Evolutionary conservation across 306 rosid genomes (phyloP).

Genomic region (Senna tora): DNA sequence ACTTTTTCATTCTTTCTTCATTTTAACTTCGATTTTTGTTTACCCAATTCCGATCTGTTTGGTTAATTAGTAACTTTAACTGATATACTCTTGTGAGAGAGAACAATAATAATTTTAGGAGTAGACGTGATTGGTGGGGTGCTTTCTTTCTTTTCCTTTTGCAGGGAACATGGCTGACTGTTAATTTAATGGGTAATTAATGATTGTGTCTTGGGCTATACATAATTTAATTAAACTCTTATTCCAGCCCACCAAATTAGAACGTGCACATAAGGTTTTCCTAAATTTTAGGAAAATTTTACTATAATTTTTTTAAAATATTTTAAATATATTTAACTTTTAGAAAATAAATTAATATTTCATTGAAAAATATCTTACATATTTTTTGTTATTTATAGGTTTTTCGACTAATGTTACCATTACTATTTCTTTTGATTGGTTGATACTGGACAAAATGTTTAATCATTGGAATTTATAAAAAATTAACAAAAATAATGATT

Average conservation of each 20-base stretch:
- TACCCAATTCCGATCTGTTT: constrained; percentile 25
- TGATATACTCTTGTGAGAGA: too few species aligned
- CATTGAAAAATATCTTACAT: too few species aligned
- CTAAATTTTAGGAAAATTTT: not conserved
- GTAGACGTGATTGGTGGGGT: constrained; percentile 62
- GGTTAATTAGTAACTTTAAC: too few species aligned
- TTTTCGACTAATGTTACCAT: too few species aligned
- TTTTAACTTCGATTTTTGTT: not conserved
- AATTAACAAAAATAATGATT: too few species aligned
- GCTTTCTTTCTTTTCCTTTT: constrained; percentile 37
- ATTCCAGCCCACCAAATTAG: not conserved
- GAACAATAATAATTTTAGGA: constrained; percentile 31
- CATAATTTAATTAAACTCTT: constrained; percentile 11
- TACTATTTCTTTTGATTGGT: too few species aligned
- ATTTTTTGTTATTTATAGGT: too few species aligned
- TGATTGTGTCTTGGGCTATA: constrained; percentile 11
- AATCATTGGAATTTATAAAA: too few species aligned
- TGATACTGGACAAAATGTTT: too few species aligned
- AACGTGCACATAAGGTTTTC: constrained; percentile 25
- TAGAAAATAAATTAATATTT: too few species aligned
- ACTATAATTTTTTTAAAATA: too few species aligned
- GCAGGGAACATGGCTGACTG: constrained; percentile 38
- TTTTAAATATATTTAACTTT: too few species aligned
- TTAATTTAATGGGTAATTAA: constrained; percentile 32
- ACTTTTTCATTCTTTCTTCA: constrained; percentile 11